Evolutionary conservation across 129 eudicot species (phyloP).

Genomic region (Smallanthus sonchifolius): DNA sequence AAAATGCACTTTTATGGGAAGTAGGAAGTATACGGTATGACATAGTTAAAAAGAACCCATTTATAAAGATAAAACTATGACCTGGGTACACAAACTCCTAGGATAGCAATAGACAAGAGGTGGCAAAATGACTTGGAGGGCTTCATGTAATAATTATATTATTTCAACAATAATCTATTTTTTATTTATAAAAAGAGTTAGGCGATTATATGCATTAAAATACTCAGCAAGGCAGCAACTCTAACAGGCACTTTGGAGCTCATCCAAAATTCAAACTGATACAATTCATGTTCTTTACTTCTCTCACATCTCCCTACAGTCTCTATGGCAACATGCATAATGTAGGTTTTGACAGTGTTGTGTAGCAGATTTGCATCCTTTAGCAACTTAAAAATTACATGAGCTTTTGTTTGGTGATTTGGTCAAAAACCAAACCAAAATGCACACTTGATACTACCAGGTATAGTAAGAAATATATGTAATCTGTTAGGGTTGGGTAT

Average conservation of each 20-base stretch:
- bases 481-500: background rate
- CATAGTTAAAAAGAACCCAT: background rate
- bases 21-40: background rate
- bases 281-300: background rate
- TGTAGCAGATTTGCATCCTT: background rate
- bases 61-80: background rate
- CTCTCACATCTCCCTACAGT: background rate
- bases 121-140: background rate
- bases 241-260: background rate
- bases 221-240: background rate
- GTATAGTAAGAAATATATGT: background rate
- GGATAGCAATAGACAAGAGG: background rate
- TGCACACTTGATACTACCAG: background rate
- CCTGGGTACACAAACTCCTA: constrained; percentile 1
- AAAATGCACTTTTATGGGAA: background rate
- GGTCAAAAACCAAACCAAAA: background rate
- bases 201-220: background rate
- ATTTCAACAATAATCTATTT: background rate
- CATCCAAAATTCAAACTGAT: background rate
- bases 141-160: background rate
- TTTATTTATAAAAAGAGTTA: background rate
- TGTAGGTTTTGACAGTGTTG: background rate
- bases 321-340: background rate
- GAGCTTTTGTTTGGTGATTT: constrained; percentile 1
- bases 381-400: background rate